Percentiles rank a stretch among this genome's conserved stretches.
These are phyloP conservation scores for Zygotorulaspora florentina DNA, from an alignment of 805 yeast species.

Conservation along the genomic window DNA sequence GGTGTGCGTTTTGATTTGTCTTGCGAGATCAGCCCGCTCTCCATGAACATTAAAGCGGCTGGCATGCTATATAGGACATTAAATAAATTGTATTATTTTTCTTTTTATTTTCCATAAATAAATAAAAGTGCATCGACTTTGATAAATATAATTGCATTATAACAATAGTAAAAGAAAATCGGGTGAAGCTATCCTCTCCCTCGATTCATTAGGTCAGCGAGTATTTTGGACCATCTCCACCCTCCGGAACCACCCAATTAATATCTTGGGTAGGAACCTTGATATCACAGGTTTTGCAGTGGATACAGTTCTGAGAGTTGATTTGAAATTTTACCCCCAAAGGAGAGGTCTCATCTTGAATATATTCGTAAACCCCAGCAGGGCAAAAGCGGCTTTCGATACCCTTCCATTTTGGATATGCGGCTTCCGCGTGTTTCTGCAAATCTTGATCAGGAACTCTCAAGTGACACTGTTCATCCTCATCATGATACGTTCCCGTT, in stretches of 20 bases:
- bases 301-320: conserved; percentile 95
- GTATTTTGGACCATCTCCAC: conserved; percentile 98
- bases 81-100: neutral
- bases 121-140: neutral
- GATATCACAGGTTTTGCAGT: conserved; percentile 97
- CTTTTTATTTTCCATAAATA: neutral
- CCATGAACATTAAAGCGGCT: no score
- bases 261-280: conserved; percentile 94
- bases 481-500: conserved; percentile 95
- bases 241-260: conserved; percentile 96
- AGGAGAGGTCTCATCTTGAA: conserved; percentile 52
- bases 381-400: conserved; percentile 93
- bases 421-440: conserved; percentile 57
- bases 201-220: conserved; percentile 54
- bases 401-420: conserved; percentile 79
- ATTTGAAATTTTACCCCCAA: conserved; percentile 83
- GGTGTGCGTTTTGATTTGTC: neutral
- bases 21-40: no score
- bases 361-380: conserved; percentile 95
- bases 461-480: conserved; percentile 87
- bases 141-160: neutral
- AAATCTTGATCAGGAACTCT: conserved; percentile 61
- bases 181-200: neutral
- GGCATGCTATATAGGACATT: no score
- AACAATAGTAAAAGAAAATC: neutral